Percentiles rank a stretch among this genome's conserved stretches.
Conservation (phyloP, 1,284 basidiomycete species). For the Irpex rosettiformis region DNA sequence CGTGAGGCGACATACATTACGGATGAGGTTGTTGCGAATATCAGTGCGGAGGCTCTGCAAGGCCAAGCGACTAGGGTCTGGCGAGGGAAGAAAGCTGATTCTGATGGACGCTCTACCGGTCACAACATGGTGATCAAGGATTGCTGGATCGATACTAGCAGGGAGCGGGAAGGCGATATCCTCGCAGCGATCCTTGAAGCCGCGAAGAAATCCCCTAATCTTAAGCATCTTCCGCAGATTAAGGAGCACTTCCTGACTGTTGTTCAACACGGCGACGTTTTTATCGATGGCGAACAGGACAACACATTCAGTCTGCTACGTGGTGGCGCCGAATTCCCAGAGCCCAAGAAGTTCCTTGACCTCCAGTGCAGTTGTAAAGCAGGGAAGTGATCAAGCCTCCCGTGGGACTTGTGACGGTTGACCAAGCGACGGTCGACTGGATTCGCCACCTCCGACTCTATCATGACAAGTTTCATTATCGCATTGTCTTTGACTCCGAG, state of each 20-base stretch:
- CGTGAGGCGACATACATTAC: slow-evolving; percentile 1
- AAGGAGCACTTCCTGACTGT: background rate
- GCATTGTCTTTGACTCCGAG: background rate
- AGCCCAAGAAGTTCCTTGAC: background rate
- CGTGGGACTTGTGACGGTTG: background rate
- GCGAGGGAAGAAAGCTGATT: background rate
- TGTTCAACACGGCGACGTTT: background rate
- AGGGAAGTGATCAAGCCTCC: background rate
- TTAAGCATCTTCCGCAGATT: background rate
- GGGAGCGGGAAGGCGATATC: background rate
- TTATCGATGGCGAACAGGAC: background rate
- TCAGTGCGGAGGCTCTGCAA: background rate
- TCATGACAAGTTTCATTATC: background rate
- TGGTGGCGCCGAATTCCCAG: background rate
- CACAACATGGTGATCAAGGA: background rate
- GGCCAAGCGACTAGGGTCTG: slow-evolving; percentile 13
- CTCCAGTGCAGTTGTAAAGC: background rate
- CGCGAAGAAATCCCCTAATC: background rate
- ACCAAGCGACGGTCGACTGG: background rate
- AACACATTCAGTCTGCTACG: background rate
- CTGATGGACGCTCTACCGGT: no score
- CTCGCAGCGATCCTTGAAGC: background rate
- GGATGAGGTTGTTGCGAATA: background rate
- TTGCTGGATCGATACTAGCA: background rate
- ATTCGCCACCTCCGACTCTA: background rate